A percentile compares a stretch with the other conserved stretches of the same genome.
phyloP scores from a whole-genome alignment of 495 filamentous ascomycete genomes.

The Rhypophila decipiens region DNA sequence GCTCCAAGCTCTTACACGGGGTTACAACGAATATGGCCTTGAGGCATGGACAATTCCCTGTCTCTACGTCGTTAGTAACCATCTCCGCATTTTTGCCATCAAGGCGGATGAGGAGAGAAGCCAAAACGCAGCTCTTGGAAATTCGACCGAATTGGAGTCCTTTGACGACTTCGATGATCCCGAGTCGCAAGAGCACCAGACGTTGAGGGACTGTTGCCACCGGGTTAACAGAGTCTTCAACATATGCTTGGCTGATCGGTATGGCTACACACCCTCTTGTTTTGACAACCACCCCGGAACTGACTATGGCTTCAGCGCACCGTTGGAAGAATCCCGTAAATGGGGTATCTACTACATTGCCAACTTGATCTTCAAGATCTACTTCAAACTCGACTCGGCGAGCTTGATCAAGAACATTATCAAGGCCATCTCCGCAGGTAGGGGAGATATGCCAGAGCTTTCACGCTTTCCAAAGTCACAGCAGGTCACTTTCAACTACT shows the following conservation, averaged over 20 bases:
- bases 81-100: conserved; percentile 80
- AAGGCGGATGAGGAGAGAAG: conserved; percentile 67
- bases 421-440: conserved; percentile 68
- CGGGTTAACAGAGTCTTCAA: conserved; percentile 85
- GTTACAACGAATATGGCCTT: conserved; percentile 63
- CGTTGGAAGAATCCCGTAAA: conserved; percentile 85
- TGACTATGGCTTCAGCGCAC: conserved; percentile 51
- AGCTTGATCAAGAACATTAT: conserved; percentile 87
- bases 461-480: conserved; percentile 76
- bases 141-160: conserved; percentile 41
- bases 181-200: conserved; percentile 65
- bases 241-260: conserved; percentile 84
- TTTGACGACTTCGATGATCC: conserved; percentile 72
- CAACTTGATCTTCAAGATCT: conserved; percentile 94
- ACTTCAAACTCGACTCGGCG: conserved; percentile 90
- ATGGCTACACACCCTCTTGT: conserved; percentile 18
- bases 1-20: conserved; percentile 60
- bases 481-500: conserved; percentile 94
- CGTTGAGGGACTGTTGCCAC: conserved; percentile 82
- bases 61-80: conserved; percentile 76
- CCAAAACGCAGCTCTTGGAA: conserved; percentile 39
- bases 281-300: neutral
- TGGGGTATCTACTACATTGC: conserved; percentile 93
- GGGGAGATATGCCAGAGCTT: conserved; percentile 69
- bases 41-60: conserved; percentile 84